phyloP scores from a whole-genome alignment of 179 eudicot genomes.

The Carnegiea gigantea region DNA sequence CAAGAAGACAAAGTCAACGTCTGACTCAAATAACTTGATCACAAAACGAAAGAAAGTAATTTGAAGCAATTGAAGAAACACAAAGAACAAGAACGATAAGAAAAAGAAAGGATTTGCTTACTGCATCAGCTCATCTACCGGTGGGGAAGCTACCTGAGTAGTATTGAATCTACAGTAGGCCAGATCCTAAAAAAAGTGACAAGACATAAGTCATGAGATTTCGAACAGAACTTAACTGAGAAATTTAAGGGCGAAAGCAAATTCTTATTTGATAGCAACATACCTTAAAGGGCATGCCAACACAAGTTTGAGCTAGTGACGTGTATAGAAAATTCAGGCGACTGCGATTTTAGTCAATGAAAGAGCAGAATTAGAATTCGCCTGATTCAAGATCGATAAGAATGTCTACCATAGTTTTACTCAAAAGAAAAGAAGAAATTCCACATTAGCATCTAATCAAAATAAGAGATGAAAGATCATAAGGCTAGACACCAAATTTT shows the following conservation, averaged over 20 bases:
- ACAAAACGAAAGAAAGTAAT: background rate
- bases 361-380: constrained; percentile 15
- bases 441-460: constrained; percentile 13
- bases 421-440: constrained; percentile 7
- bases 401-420: background rate
- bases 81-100: background rate
- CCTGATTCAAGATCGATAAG: background rate
- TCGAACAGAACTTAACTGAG: background rate
- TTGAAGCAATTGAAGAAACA: constrained; percentile 4
- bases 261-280: constrained; percentile 4
- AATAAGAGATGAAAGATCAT: background rate
- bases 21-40: background rate
- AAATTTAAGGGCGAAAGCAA: background rate
- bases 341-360: constrained; percentile 35
- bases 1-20: constrained; percentile 26
- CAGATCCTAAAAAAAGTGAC: constrained; percentile 60
- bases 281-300: constrained; percentile 99
- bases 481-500: background rate
- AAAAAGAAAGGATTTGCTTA: constrained; percentile 38
- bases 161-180: constrained; percentile 97
- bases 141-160: constrained; percentile 93
- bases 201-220: constrained; percentile 19
- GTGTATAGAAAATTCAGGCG: constrained; percentile 88
- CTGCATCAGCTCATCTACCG: constrained; percentile 77
- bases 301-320: constrained; percentile 85